phyloP scores from a whole-genome alignment of 2,329 filamentous ascomycete species.

The Pseudogymnoascus sp. region DNA sequence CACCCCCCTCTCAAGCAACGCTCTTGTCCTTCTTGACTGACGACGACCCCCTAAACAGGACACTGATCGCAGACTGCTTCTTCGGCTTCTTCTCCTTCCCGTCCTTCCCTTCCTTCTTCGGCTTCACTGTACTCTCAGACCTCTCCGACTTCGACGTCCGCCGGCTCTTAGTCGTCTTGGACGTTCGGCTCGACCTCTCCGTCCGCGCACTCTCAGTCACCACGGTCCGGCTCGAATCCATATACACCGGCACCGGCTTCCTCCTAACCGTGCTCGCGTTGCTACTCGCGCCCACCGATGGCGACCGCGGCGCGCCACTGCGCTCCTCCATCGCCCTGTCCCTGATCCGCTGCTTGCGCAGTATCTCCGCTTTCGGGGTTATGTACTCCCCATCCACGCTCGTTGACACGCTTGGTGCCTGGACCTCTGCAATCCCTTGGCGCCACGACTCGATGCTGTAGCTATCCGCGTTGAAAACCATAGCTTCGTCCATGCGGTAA shows the following conservation, averaged over 20 bases:
- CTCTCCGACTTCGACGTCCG: conserved; percentile 15
- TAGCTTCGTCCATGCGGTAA: conserved; percentile 18
- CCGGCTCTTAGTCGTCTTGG: conserved; percentile 14
- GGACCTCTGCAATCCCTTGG: conserved; percentile 26
- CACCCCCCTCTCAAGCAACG: not conserved
- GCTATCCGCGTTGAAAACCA: conserved; percentile 24
- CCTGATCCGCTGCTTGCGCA: conserved; percentile 20
- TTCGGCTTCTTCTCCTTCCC: not conserved
- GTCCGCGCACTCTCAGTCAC: conserved; percentile 14
- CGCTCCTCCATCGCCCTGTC: conserved; percentile 20
- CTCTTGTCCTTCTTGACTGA: not conserved
- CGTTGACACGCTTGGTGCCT: conserved; percentile 22
- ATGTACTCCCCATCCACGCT: conserved; percentile 29
- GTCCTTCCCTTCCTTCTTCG: not conserved
- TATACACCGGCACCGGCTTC: not conserved
- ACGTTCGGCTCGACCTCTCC: conserved; percentile 25
- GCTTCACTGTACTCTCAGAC: conserved; percentile 7
- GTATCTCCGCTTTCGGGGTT: conserved; percentile 24
- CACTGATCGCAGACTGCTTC: conserved; percentile 1
- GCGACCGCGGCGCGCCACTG: conserved; percentile 5
- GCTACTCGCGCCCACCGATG: not conserved
- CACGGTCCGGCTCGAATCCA: conserved; percentile 9
- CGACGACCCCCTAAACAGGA: not conserved
- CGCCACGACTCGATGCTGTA: conserved; percentile 28
- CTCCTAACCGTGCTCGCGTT: not conserved